These are phyloP conservation scores for Phytophthora cryptogea DNA, from an alignment of 352 stramenopile species.

Conservation along the genomic window DNA sequence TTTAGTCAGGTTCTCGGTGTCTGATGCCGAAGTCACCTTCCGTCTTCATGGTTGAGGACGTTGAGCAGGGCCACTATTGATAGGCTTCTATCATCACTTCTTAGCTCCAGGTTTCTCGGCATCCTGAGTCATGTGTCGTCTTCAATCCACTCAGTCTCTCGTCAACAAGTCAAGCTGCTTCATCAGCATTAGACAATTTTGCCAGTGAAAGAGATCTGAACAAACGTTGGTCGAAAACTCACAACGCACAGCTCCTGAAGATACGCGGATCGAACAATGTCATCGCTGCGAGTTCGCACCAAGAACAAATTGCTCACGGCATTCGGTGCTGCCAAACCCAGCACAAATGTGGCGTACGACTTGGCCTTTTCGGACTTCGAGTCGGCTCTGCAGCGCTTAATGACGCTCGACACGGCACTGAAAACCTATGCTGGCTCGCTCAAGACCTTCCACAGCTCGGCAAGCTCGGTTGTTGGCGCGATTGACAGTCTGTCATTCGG, in stretches of 20 bases:
- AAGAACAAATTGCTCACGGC: slow-evolving; percentile 82
- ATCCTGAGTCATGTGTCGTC: slow-evolving; percentile 4
- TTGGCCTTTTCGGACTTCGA: slow-evolving; percentile 66
- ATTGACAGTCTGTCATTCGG: slow-evolving; percentile 52
- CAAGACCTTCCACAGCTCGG: slow-evolving; percentile 61
- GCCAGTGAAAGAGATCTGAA: neutral
- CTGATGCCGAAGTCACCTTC: slow-evolving; percentile 28
- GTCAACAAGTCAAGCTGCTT: slow-evolving; percentile 6
- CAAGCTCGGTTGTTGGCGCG: slow-evolving; percentile 54
- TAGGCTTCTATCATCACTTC: slow-evolving; percentile 19
- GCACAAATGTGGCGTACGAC: slow-evolving; percentile 82
- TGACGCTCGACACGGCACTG: slow-evolving; percentile 53
- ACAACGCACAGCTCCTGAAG: neutral
- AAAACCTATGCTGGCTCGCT: slow-evolving; percentile 63
- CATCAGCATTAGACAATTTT: slow-evolving; percentile 8
- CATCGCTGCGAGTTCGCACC: slow-evolving; percentile 69
- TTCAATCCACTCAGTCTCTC: slow-evolving; percentile 4
- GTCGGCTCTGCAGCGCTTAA: slow-evolving; percentile 48
- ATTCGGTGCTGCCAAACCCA: slow-evolving; percentile 71
- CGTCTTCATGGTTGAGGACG: slow-evolving; percentile 17
- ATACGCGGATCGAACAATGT: slow-evolving; percentile 45
- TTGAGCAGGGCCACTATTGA: slow-evolving; percentile 25
- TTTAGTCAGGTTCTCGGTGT: slow-evolving; percentile 31
- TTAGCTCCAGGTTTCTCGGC: slow-evolving; percentile 1
- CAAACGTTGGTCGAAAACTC: neutral